Evolutionary conservation across 2,329 filamentous ascomycete species (phyloP), one percentile per base, ranked within the genome.

Genomic region (Cadophora sp.): DNA sequence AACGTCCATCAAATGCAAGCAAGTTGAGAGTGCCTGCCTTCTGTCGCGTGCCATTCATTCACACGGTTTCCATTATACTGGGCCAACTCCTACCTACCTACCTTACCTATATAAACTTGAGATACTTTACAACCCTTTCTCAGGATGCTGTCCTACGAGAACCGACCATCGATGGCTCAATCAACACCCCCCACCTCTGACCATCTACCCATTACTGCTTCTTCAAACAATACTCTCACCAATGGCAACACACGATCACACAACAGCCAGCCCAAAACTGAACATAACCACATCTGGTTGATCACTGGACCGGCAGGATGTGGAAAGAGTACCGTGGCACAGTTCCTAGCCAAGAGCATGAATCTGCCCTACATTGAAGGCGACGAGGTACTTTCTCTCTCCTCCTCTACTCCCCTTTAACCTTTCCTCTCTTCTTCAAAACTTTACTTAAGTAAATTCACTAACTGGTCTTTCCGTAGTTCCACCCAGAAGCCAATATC

Each of bases 261-360:
- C 16, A 59, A 43, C 39, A 48, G 47, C 45, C 73, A 73, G 27
- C 73, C 73, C 30, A 62, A 68, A 30, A 70, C 72, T 11, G 61
- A 70, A 11, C 73, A 76, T 47, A 88, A 90, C 74, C 91, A 94
- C 78, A 93, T 94, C 76, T 94, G 91, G 90, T 84, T 94, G 67
- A 87, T 94, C 61, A 93, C 91, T 1, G 91, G 91, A 33, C 91
- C 91, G 61, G 91, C 92, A 51, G 92, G 92, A 33, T 93, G 90
- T 76, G 91, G 91, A 67, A 94, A 94, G 83, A 91, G 87, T 66
- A 94, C 91, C 0, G 86, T 94, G 33, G 92, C 90, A 51, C 82
- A 88, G 72, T 82, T 87, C 75, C 79, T 94, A 51, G 85, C 91
- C 51, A 79, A 84, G 24, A 78, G 84, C n/a, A 81, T 94, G 43